phyloP scores from a whole-genome alignment of 768 basidiomycete species.

The Mycena kentingensis region DNA sequence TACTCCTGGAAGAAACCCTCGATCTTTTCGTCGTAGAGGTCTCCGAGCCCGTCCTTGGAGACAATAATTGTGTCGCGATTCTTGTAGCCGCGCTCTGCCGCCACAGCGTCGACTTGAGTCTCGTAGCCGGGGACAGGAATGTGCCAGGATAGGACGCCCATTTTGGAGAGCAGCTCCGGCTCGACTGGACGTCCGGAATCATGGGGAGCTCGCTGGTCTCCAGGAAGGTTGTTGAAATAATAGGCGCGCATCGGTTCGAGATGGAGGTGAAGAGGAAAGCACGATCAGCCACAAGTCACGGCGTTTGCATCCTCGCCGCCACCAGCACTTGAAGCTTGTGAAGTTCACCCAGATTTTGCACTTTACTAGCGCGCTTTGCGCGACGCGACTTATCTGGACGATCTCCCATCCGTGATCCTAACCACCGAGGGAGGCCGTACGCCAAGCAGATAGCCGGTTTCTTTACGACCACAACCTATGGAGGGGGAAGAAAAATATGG shows the following conservation, averaged over 20 bases:
- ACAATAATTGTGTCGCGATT: conserved; percentile 9
- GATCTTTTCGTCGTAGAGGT: background rate
- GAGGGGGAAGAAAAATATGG: too few species aligned
- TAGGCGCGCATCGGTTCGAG: background rate
- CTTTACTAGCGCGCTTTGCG: too few species aligned
- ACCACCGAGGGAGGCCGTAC: too few species aligned
- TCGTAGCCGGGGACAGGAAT: conserved; percentile 2
- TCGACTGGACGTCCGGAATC: background rate
- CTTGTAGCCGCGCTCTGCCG: conserved; percentile 5
- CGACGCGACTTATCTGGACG: too few species aligned
- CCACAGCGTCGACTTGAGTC: conserved; percentile 1
- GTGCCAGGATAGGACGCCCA: background rate
- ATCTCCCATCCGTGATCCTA: too few species aligned
- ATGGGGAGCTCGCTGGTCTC: background rate
- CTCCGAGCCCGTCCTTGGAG: conserved; percentile 6
- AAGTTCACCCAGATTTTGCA: too few species aligned
- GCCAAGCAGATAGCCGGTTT: too few species aligned
- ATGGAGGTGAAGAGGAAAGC: too few species aligned
- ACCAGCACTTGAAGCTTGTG: too few species aligned
- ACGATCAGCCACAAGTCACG: too few species aligned
- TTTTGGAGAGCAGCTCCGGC: background rate
- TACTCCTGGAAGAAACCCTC: conserved; percentile 1
- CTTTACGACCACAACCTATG: too few species aligned
- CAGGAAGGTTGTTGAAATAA: background rate
- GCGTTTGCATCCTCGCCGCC: too few species aligned